Evolutionary conservation across 1,284 basidiomycete species (phyloP).

Genomic region (Leccinum insigne): DNA sequence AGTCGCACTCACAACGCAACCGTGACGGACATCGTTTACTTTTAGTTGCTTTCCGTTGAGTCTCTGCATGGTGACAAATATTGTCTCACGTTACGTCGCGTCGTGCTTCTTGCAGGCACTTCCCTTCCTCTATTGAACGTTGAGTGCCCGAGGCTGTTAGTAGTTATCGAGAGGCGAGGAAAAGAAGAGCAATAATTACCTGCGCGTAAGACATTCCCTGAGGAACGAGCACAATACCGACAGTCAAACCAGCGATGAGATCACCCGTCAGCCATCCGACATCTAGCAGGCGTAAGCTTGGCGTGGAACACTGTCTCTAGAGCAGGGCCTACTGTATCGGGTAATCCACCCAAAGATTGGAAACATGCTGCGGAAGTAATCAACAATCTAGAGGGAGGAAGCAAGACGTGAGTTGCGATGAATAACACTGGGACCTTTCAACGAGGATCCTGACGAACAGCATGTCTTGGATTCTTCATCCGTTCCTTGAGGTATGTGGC

Average conservation of each 20-base stretch:
- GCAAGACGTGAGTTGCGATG: constrained; percentile 6
- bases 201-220: constrained; percentile 85
- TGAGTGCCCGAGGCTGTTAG: constrained; percentile 31
- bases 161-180: not conserved
- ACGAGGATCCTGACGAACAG: constrained; percentile 37
- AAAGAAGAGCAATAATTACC: constrained; percentile 36
- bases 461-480: constrained; percentile 42
- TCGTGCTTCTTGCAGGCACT: no score
- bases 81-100: no score
- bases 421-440: not conserved
- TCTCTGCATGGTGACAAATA: no score
- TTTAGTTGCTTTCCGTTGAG: no score
- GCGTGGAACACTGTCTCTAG: not conserved
- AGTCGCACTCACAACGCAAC: no score
- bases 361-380: constrained; percentile 73
- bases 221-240: constrained; percentile 90
- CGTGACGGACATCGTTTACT: no score
- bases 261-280: constrained; percentile 77
- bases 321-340: constrained; percentile 66
- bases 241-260: constrained; percentile 86
- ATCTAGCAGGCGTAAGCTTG: constrained; percentile 41
- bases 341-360: constrained; percentile 84
- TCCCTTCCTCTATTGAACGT: no score
- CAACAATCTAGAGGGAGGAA: constrained; percentile 42
- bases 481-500: constrained; percentile 49